Evolutionary conservation across 768 basidiomycete species (phyloP).

Genomic region (Leccinum disarticulatum): DNA sequence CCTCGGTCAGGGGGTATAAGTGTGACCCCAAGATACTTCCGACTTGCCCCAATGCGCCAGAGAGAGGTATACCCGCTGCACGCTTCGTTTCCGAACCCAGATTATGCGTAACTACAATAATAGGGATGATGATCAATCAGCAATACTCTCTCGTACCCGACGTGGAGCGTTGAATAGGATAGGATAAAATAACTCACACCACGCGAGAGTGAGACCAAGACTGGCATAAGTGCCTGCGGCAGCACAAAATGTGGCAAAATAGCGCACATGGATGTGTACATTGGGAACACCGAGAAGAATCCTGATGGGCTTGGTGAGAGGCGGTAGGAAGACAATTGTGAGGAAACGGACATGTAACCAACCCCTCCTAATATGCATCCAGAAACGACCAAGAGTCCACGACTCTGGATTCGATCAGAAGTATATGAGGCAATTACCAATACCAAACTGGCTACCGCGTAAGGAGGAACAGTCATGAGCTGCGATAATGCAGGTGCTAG

Average conservation of each 20-base stretch:
- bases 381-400: too few relatives aligned
- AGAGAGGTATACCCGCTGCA: constrained; percentile 42
- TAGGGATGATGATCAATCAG: background rate
- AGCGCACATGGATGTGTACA: constrained; percentile 36
- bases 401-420: too few relatives aligned
- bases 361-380: too few relatives aligned
- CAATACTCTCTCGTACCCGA: background rate
- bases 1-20: constrained; percentile 41
- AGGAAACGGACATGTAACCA: too few relatives aligned
- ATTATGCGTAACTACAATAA: constrained; percentile 39
- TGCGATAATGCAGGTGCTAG: too few relatives aligned
- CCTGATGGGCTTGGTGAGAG: constrained; percentile 8
- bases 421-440: too few relatives aligned
- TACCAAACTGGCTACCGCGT: too few relatives aligned
- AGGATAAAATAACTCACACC: constrained; percentile 38
- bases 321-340: background rate
- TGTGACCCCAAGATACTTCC: constrained; percentile 43
- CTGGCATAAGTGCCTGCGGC: constrained; percentile 47
- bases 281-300: constrained; percentile 37
- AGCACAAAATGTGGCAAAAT: constrained; percentile 47
- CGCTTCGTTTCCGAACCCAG: constrained; percentile 47
- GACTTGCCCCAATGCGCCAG: constrained; percentile 41
- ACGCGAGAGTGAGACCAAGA: constrained; percentile 45
- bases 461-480: too few relatives aligned
- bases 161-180: background rate